Evolutionary conservation across 441 rosid genomes (phyloP).

Genomic region (Mallotus japonicus): DNA sequence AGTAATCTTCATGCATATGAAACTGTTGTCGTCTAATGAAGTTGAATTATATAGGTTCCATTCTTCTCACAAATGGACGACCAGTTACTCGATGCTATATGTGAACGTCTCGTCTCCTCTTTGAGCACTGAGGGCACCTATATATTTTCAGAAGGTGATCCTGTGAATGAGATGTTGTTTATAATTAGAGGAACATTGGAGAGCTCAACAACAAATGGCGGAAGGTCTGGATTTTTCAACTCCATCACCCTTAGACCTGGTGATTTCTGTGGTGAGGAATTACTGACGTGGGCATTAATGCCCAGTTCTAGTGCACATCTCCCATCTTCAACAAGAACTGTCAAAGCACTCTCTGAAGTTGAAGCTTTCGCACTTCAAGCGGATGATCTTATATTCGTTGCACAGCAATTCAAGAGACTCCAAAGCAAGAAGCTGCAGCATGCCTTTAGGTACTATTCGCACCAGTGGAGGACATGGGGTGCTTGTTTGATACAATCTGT

Average conservation of each 20-base stretch:
- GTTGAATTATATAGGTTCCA: constrained; percentile 27
- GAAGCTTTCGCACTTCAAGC: constrained; percentile 41
- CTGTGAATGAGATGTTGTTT: constrained; percentile 40
- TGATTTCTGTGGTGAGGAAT: constrained; percentile 42
- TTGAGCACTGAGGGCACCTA: constrained; percentile 39
- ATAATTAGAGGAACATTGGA: constrained; percentile 42
- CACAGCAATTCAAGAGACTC: constrained; percentile 37
- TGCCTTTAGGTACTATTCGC: constrained; percentile 39
- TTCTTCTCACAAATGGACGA: constrained; percentile 43
- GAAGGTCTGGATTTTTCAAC: constrained; percentile 42
- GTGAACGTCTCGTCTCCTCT: constrained; percentile 33
- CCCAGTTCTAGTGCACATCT: constrained; percentile 28
- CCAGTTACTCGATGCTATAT: constrained; percentile 42
- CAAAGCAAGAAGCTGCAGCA: constrained; percentile 40
- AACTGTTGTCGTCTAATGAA: neutral
- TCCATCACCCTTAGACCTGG: constrained; percentile 42
- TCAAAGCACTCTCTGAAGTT: constrained; percentile 33
- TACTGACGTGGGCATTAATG: constrained; percentile 40
- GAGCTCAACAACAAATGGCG: constrained; percentile 43
- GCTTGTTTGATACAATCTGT: constrained; percentile 39
- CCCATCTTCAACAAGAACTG: constrained; percentile 41
- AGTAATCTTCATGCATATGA: too few species aligned
- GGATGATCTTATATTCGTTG: constrained; percentile 36
- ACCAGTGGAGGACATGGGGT: constrained; percentile 46
- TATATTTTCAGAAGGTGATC: constrained; percentile 36